phyloP scores from a whole-genome alignment of 1,139 yeast species.

The Yamadazyma friedrichii region DNA sequence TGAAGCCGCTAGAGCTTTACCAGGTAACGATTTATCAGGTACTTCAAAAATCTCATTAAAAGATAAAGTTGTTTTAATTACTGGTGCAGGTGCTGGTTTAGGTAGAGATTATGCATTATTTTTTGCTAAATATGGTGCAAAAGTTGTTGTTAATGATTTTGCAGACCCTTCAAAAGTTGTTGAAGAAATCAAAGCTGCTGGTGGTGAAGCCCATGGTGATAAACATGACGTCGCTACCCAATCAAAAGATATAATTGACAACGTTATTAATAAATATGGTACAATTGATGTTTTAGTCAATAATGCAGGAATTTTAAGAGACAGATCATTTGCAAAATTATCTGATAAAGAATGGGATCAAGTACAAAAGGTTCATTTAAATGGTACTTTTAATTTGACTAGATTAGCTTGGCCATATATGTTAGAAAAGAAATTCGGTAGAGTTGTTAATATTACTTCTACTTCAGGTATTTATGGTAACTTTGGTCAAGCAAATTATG shows the following conservation, averaged over 20 bases:
- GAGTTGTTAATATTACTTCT: constrained; percentile 84
- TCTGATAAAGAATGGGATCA: constrained; percentile 79
- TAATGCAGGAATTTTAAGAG: constrained; percentile 94
- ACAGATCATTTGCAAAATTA: constrained; percentile 85
- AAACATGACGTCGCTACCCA: constrained; percentile 78
- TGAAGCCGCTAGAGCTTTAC: constrained; percentile 49
- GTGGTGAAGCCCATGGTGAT: constrained; percentile 84
- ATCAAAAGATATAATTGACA: constrained; percentile 73
- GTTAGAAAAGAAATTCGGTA: constrained; percentile 73
- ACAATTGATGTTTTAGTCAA: constrained; percentile 83
- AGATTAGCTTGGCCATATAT: constrained; percentile 94
- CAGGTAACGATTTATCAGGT: constrained; percentile 57
- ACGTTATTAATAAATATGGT: constrained; percentile 77
- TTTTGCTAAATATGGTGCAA: constrained; percentile 91
- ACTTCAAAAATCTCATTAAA: constrained; percentile 58
- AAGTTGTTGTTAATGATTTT: constrained; percentile 91
- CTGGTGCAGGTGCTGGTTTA: constrained; percentile 96
- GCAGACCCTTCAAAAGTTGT: constrained; percentile 75
- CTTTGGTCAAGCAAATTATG: constrained; percentile 96
- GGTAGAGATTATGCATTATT: constrained; percentile 87
- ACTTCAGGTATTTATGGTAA: constrained; percentile 97
- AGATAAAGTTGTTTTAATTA: constrained; percentile 84
- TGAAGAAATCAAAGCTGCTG: constrained; percentile 71
- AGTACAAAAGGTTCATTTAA: constrained; percentile 79
- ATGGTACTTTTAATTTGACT: constrained; percentile 79